Percentiles rank a stretch among this genome's conserved stretches.
These are phyloP conservation scores for Colletotrichum gloeosporioides DNA, from an alignment of 2,329 filamentous ascomycete species.

Conservation along the genomic window DNA sequence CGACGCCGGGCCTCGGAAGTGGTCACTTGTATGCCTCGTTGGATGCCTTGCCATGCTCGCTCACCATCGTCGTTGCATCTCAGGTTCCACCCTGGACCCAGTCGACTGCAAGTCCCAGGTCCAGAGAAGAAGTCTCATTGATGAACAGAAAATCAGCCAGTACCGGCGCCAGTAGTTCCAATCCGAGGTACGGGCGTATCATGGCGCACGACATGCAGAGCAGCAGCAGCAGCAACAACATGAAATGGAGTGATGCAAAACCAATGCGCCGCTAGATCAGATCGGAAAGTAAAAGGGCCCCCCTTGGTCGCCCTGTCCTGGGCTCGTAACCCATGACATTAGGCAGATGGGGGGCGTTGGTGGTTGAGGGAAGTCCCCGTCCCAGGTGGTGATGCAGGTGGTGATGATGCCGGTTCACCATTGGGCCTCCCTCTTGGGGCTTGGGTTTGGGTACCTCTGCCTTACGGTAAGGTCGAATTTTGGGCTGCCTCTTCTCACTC, in stretches of 20 bases:
- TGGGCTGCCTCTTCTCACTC: constrained; percentile 1
- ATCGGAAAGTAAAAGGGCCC: constrained; percentile 1
- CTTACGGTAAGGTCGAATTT: constrained; percentile 1
- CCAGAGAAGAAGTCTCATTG: neutral
- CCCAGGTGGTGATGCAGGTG: neutral
- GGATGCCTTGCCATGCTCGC: constrained; percentile 7
- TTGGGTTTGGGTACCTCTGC: constrained; percentile 15
- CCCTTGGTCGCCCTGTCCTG: neutral
- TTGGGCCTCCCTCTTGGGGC: neutral
- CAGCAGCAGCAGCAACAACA: neutral
- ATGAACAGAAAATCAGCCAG: neutral
- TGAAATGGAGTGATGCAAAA: constrained; percentile 12
- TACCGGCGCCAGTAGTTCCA: neutral
- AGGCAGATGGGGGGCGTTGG: neutral
- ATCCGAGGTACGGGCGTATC: neutral
- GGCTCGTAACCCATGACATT: neutral
- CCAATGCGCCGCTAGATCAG: constrained; percentile 20
- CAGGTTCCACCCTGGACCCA: constrained; percentile 6
- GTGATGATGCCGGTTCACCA: constrained; percentile 1
- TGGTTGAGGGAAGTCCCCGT: neutral
- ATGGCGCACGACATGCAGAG: constrained; percentile 2
- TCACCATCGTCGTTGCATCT: constrained; percentile 7
- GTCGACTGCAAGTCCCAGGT: neutral
- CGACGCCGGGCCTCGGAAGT: neutral
- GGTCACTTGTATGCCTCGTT: constrained; percentile 1